Evolutionary conservation across 1,284 basidiomycete genomes (phyloP).

Genomic region (Tremellales sp.): DNA sequence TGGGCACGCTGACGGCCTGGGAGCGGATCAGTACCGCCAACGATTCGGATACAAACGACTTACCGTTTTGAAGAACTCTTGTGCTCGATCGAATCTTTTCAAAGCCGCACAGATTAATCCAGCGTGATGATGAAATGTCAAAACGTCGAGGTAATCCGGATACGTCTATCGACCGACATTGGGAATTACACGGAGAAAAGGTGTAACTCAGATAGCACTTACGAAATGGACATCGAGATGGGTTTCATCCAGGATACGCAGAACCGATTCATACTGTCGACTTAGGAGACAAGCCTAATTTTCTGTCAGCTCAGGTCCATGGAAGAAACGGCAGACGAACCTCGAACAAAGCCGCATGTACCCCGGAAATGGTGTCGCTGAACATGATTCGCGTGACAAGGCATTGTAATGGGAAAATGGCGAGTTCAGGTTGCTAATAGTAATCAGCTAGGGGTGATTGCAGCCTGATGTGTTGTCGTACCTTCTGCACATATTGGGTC

Average conservation of each 20-base stretch:
- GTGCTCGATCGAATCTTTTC: conserved; percentile 24
- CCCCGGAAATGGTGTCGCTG: conserved; percentile 19
- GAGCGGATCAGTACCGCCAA: not conserved
- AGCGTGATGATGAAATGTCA: conserved; percentile 43
- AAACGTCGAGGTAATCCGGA: conserved; percentile 33
- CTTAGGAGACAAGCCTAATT: conserved; percentile 15
- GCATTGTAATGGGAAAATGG: conserved; percentile 15
- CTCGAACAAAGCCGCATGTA: conserved; percentile 37
- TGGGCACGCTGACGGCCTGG: conserved; percentile 36
- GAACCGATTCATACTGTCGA: conserved; percentile 16
- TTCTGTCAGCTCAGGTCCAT: not conserved
- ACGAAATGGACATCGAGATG: conserved; percentile 27
- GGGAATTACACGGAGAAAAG: not conserved
- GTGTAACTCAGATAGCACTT: conserved; percentile 8
- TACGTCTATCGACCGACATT: conserved; percentile 6
- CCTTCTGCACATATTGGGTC: conserved; percentile 25
- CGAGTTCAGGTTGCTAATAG: conserved; percentile 8
- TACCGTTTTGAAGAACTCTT: conserved; percentile 33
- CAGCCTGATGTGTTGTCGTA: conserved; percentile 4
- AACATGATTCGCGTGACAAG: conserved; percentile 13
- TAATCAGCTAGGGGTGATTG: not conserved
- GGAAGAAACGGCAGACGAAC: conserved; percentile 10
- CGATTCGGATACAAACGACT: conserved; percentile 3
- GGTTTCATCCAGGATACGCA: conserved; percentile 10
- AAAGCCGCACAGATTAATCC: conserved; percentile 31